phyloP scores from a whole-genome alignment of 768 basidiomycete genomes.

The Amanita pseudoporphyria region DNA sequence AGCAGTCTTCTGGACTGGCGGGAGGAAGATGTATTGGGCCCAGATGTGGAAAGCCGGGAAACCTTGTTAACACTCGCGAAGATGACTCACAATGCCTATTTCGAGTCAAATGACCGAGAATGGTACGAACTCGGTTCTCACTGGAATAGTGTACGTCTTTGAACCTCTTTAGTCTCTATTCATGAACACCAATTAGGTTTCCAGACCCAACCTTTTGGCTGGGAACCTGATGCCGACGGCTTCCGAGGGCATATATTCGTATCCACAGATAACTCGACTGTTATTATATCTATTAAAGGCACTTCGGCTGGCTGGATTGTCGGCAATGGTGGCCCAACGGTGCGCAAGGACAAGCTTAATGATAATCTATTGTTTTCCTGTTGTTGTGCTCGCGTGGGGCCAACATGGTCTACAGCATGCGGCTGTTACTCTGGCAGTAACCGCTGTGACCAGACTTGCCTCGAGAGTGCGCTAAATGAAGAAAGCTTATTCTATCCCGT shows the following conservation, averaged over 20 bases:
- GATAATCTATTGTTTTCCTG: conserved; percentile 95
- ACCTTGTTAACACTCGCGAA: conserved; percentile 69
- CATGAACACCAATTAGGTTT: background rate
- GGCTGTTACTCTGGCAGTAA: conserved; percentile 69
- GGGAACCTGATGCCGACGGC: conserved; percentile 85
- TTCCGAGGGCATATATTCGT: conserved; percentile 90
- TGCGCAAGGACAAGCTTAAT: conserved; percentile 85
- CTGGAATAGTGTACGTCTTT: conserved; percentile 1
- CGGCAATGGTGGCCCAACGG: conserved; percentile 71
- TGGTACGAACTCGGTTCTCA: conserved; percentile 58
- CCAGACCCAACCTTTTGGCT: conserved; percentile 73
- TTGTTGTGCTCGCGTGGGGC: conserved; percentile 92
- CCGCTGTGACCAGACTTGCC: conserved; percentile 73
- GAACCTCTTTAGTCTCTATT: background rate
- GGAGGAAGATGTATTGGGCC: conserved; percentile 45
- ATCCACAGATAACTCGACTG: conserved; percentile 73
- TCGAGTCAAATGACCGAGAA: conserved; percentile 28
- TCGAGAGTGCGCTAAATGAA: conserved; percentile 67
- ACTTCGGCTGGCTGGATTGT: conserved; percentile 70
- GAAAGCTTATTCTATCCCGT: conserved; percentile 85
- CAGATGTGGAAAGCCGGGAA: conserved; percentile 56
- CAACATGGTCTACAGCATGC: conserved; percentile 91
- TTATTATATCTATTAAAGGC: conserved; percentile 88
- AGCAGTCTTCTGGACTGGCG: conserved; percentile 43
- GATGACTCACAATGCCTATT: conserved; percentile 80